Evolutionary conservation across 2,329 filamentous ascomycete species (phyloP), one percentile per base, ranked within the genome.

Genomic region (Hortaea sp.): DNA sequence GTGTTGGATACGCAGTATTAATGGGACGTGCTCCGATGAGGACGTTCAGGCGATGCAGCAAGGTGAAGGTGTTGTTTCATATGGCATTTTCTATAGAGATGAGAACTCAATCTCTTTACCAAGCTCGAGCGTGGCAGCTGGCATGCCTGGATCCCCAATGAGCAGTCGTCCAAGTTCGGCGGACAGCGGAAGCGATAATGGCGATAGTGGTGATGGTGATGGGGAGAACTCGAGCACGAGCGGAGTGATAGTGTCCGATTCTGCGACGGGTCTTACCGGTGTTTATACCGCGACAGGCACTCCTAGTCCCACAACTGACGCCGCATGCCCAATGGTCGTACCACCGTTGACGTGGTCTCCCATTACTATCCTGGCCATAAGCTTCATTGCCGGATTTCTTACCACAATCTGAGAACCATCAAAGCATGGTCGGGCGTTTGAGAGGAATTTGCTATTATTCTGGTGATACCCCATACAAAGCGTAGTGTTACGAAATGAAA

Each of bases 1-100:
- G 4, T 88, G 82, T 63, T 86, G 75, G 65, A 56, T 85, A 6
- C 72, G 81, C 20, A 66, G 65, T 40, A 67, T 76, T 35, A 57
- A 59, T 7, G 58, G 60, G 1, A 78, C 76, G 1, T 85, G 82
- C 58, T 69, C 69, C 1, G 57, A 68, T 5, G 71, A 77, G 1
- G 68, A 78, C 55, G 66, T 68, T 4, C 57, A 69, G 28, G 71
- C 68, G 49, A 70, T 80, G 41, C 56, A 66, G 6, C 63, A 64
- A 1, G 70, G 72, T 3, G 57, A 75, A 30, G 82, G 80, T 0
- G 67, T 74, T 2, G 71, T 82, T 39, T 72, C 79, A 53, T 79
- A 81, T 51, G 81, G 79, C 6, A 69, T 83, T 13, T 69, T 78
- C 56, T 74, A 74, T 51, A 63, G 65, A 44, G 59, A 66, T 12